Percentiles rank a stretch among this genome's conserved stretches.
These are phyloP conservation scores for Quercus engelmannii DNA, from an alignment of 306 rosid species.

Conservation along the genomic window DNA sequence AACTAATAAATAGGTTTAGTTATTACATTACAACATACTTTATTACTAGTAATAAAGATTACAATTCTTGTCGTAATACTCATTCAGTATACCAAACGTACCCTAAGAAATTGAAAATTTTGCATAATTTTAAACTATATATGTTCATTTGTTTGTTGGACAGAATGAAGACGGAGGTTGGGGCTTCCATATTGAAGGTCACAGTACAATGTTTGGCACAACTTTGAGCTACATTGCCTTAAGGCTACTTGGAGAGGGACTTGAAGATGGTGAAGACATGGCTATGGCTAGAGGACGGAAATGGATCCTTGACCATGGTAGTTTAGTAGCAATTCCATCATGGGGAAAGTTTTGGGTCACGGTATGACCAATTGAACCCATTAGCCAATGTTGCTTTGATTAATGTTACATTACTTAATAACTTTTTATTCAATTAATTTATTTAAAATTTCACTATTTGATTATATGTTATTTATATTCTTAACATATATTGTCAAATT, in stretches of 20 bases:
- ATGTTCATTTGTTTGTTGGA: not conserved
- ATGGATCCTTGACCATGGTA: conserved; percentile 72
- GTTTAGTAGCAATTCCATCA: conserved; percentile 53
- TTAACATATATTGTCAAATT: too few relatives aligned
- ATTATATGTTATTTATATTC: too few relatives aligned
- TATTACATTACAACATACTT: too few relatives aligned
- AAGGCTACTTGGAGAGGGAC: conserved; percentile 59
- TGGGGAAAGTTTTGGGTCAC: conserved; percentile 81
- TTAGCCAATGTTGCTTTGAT: too few relatives aligned
- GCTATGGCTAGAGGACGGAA: conserved; percentile 39
- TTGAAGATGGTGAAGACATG: conserved; percentile 25
- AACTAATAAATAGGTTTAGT: too few relatives aligned
- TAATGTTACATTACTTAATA: too few relatives aligned
- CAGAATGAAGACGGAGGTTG: conserved; percentile 79
- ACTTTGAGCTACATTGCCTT: conserved; percentile 55
- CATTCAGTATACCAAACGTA: too few relatives aligned
- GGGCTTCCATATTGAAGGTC: conserved; percentile 70
- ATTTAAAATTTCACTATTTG: too few relatives aligned
- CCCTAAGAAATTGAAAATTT: too few relatives aligned
- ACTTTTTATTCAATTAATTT: too few relatives aligned
- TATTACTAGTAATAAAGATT: too few relatives aligned
- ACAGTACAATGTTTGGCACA: conserved; percentile 73
- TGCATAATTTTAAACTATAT: not conserved
- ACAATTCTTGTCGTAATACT: too few relatives aligned
- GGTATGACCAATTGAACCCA: conserved; percentile 9